phyloP scores from a whole-genome alignment of 495 filamentous ascomycete species.

The Hypomontagnella submonticulosa region DNA sequence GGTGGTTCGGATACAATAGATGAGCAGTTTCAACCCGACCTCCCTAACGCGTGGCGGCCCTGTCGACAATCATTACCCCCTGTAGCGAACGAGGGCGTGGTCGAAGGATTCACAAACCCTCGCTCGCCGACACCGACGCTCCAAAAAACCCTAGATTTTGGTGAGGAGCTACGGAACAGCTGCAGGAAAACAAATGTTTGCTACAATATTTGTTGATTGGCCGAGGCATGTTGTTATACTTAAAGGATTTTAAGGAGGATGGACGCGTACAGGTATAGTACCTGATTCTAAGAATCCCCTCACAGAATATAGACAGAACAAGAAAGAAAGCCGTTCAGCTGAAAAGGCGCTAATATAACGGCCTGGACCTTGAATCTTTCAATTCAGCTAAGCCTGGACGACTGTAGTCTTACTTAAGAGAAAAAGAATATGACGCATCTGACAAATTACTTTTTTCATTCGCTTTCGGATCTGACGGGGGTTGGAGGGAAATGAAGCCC shows the following conservation, averaged over 20 bases:
- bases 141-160: slow-evolving; percentile 1
- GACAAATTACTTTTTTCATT: slow-evolving; percentile 19
- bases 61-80: slow-evolving; percentile 24
- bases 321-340: slow-evolving; percentile 16
- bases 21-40: slow-evolving; percentile 21
- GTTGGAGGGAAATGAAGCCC: not conserved
- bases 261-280: slow-evolving; percentile 15
- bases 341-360: not conserved
- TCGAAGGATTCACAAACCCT: not conserved
- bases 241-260: slow-evolving; percentile 23
- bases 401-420: not conserved
- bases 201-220: slow-evolving; percentile 10
- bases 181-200: not conserved
- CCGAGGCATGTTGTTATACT: slow-evolving; percentile 1
- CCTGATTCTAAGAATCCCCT: slow-evolving; percentile 13
- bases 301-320: not conserved
- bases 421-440: not conserved
- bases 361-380: not conserved
- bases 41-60: slow-evolving; percentile 35
- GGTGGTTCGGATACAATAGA: slow-evolving; percentile 39
- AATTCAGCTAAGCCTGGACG: slow-evolving; percentile 2
- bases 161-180: slow-evolving; percentile 10
- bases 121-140: not conserved
- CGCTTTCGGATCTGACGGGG: slow-evolving; percentile 18
- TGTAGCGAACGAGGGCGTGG: slow-evolving; percentile 5